phyloP scores from a whole-genome alignment of 139 green algal genomes.

The Ettlia oleoabundans region DNA sequence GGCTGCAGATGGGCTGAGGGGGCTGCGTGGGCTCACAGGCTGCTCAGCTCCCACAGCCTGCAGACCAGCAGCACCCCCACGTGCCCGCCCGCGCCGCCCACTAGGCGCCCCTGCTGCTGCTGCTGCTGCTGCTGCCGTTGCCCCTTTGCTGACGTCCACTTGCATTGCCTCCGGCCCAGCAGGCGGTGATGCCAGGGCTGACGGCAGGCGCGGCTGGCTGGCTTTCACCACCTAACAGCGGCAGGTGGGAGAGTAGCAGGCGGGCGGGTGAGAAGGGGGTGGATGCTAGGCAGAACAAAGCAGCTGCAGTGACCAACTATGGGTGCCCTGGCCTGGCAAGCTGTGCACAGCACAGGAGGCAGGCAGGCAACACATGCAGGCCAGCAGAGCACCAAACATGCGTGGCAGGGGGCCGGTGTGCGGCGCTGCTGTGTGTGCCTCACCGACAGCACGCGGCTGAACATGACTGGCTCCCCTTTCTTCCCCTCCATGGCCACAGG shows the following conservation, averaged over 20 bases:
- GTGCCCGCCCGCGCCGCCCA: background rate
- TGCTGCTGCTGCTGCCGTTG: background rate
- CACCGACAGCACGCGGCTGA: slow-evolving; percentile 60
- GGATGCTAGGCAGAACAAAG: no score
- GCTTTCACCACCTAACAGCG: slow-evolving; percentile 50
- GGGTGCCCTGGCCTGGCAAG: no score
- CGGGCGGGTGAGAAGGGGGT: no score
- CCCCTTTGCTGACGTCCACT: background rate
- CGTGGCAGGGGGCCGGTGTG: no score
- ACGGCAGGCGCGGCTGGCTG: background rate
- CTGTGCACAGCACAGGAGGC: no score
- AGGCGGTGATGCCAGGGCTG: no score
- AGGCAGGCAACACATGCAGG: no score
- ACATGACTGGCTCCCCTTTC: slow-evolving; percentile 75
- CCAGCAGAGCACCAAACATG: no score
- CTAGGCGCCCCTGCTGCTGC: background rate
- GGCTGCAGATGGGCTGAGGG: slow-evolving; percentile 7
- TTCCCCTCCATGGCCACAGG: slow-evolving; percentile 91
- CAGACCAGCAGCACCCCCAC: background rate
- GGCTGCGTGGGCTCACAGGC: background rate
- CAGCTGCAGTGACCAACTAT: no score
- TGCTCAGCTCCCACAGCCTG: background rate
- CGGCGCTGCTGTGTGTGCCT: no score
- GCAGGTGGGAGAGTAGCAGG: no score
- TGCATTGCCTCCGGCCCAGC: no score